Base-by-base conservation (phyloP, 768 basidiomycete species). In the Tricholoma sp. region DNA sequence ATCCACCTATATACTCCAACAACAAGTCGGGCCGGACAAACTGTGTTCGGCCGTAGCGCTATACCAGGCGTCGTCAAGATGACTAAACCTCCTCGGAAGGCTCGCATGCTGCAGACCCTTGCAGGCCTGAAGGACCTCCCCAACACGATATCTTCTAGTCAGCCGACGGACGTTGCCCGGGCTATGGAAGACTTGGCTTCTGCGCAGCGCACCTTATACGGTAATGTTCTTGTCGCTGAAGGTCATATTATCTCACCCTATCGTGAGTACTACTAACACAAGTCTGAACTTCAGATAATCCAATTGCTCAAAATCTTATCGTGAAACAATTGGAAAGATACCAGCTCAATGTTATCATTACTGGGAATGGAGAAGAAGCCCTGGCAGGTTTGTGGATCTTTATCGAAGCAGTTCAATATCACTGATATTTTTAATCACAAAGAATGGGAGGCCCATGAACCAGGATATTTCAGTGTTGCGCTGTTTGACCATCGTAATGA, bases 1-100 rank as follows among this genome's bases (percentile, higher is more conserved):
- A 76, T 90, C 12, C 87, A 89, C 59, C 72, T 90, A 18, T 88
- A 86, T 66, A 88, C 87, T 1, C 88, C 87, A 1, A 86, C 84
- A 0, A 83, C 83, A 19, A 83, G 80, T 59, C 74, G 78, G 37
- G 74, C 80, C 5, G 80, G 82, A 16, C 78, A 79, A 43, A 72
- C 77, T 1, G 72, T 82, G 16, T 81, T 84, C 56, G 72, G 74
- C 27, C 79, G 73, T 45, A 82, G 70, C 58, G 76, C 72, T 49
- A 77, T 75, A 29, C 76, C 82, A 0, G 83, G 83, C 11, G 79
- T 88, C 5, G 74, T 83, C 22, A 82, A 84, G 59, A 83, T 88
- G 77, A 87, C 85, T 8, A 89, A 88, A 67, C 87, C 86, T 0
- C 85, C 87, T 10, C 75, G 87, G 59, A 80, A 77, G 64, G 74